Conservation (phyloP, 371 early-diverging fungal species). For the Rhizopus stolonifer region DNA sequence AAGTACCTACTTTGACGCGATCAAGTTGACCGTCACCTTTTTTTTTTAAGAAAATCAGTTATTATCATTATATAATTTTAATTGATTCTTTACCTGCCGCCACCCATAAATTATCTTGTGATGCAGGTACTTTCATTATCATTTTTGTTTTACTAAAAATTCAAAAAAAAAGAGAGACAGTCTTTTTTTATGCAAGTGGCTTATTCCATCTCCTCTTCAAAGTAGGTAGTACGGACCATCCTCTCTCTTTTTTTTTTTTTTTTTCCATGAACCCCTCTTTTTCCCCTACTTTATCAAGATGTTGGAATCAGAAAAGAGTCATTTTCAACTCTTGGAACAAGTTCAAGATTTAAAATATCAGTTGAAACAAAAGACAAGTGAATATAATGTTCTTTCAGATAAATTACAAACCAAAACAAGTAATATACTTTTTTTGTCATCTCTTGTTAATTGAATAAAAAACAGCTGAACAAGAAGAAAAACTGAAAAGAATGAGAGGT, state of each 20-base stretch:
- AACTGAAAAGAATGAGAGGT: constrained; percentile 52
- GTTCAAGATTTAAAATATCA: constrained; percentile 47
- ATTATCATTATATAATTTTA: too few relatives aligned
- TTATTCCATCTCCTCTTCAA: constrained; percentile 3
- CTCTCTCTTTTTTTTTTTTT: neutral
- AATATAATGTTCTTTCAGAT: constrained; percentile 32
- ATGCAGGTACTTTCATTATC: constrained; percentile 21
- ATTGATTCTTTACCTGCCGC: constrained; percentile 41
- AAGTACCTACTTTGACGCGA: constrained; percentile 36
- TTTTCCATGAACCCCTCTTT: neutral
- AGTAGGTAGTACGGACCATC: neutral
- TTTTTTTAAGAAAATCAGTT: too few relatives aligned
- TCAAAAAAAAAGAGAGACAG: neutral
- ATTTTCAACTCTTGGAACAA: constrained; percentile 44
- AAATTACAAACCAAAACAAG: constrained; percentile 30
- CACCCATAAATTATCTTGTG: constrained; percentile 46
- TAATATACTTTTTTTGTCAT: constrained; percentile 2
- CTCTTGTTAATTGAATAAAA: too few relatives aligned
- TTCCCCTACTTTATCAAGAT: too few relatives aligned
- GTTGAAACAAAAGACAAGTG: constrained; percentile 27
- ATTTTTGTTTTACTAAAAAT: neutral
- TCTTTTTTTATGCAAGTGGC: constrained; percentile 5
- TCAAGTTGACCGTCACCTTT: constrained; percentile 47
- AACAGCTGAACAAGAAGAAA: constrained; percentile 46
- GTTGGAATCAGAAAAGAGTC: constrained; percentile 11